A percentile compares a stretch with the other conserved stretches of the same genome.
These are phyloP conservation scores for Hydrangea macrophylla DNA, from an alignment of 148 eudicot species.

Conservation along the genomic window DNA sequence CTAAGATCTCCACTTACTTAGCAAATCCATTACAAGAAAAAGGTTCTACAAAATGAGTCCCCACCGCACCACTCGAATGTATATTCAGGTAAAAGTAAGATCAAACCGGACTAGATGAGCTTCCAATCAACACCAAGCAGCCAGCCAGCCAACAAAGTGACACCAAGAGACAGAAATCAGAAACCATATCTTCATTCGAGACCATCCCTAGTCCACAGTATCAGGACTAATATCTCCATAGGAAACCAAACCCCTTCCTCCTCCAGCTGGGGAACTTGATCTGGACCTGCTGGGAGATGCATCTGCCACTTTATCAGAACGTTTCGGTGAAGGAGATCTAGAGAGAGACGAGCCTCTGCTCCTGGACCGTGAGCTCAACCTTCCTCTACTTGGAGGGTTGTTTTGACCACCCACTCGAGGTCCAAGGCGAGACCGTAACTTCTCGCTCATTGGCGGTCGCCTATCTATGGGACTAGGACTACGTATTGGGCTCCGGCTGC, in stretches of 20 bases:
- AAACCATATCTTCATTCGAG: neutral
- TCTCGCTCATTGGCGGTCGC: conserved; percentile 64
- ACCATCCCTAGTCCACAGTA: conserved; percentile 42
- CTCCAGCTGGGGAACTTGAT: conserved; percentile 68
- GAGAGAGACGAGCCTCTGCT: conserved; percentile 45
- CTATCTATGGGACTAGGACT: conserved; percentile 60
- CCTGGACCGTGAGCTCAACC: conserved; percentile 52
- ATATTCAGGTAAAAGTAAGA: neutral
- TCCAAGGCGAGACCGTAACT: conserved; percentile 78
- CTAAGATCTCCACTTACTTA: too few relatives aligned
- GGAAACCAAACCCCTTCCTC: conserved; percentile 75
- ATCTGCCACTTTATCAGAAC: conserved; percentile 27
- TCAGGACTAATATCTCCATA: conserved; percentile 82
- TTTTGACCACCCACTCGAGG: conserved; percentile 36
- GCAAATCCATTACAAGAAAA: too few relatives aligned
- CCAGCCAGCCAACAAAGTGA: neutral
- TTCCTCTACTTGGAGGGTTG: conserved; percentile 37
- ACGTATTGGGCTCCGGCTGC: conserved; percentile 64
- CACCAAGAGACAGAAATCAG: neutral
- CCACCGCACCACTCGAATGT: too few relatives aligned
- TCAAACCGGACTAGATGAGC: neutral
- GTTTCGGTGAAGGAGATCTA: conserved; percentile 43
- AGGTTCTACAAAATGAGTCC: too few relatives aligned
- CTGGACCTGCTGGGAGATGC: conserved; percentile 46
- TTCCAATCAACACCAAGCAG: neutral